Evolutionary conservation across 2,329 filamentous ascomycete species (phyloP).

Genomic region (Dactylella cylindrospora): DNA sequence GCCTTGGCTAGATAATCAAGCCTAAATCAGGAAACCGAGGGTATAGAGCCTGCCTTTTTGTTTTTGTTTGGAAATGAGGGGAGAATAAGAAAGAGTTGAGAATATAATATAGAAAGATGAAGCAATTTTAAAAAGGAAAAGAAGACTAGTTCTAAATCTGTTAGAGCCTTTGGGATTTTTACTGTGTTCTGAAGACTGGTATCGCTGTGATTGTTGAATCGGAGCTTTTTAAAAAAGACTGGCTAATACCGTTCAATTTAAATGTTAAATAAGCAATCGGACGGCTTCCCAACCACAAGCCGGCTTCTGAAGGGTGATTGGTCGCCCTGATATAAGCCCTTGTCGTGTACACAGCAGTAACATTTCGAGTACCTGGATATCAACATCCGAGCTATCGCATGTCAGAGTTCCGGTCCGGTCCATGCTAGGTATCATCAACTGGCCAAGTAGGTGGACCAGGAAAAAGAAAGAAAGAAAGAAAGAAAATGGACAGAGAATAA

Average conservation of each 20-base stretch:
- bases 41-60: no score
- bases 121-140: background rate
- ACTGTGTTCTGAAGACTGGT: no score
- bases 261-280: conserved; percentile 38
- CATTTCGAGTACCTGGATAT: conserved; percentile 37
- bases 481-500: no score
- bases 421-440: conserved; percentile 6
- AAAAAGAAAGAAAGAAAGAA: no score
- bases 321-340: conserved; percentile 29
- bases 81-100: conserved; percentile 1
- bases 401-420: conserved; percentile 2
- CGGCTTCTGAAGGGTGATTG: background rate
- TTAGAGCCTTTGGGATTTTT: no score
- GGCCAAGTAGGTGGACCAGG: no score
- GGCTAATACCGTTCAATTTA: conserved; percentile 30
- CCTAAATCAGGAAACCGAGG: conserved; percentile 37
- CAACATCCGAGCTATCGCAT: conserved; percentile 5
- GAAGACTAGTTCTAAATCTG: no score
- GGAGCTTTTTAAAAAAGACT: conserved; percentile 8
- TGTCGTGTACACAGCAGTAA: conserved; percentile 23
- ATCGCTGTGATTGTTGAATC: background rate
- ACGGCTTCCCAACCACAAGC: conserved; percentile 17
- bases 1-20: conserved; percentile 43
- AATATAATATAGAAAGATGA: background rate
- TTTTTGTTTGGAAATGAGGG: no score